A percentile compares a stretch with the other conserved stretches of the same genome.
Evolutionary conservation across 176 grass and related monocot species (phyloP).

Genomic region (Thinopyrum elongatum): DNA sequence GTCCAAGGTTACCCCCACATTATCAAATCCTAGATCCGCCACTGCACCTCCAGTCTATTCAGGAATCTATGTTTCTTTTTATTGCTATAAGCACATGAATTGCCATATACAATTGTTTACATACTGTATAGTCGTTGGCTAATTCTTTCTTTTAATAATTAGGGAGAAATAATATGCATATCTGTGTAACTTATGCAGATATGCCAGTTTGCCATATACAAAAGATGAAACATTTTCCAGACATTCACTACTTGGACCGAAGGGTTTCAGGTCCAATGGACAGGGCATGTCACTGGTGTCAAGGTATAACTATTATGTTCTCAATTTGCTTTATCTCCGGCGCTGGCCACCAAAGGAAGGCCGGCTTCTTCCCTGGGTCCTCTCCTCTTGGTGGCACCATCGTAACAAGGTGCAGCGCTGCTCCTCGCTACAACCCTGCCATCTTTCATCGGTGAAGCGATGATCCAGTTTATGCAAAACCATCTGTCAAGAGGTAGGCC

Average conservation of each 20-base stretch:
- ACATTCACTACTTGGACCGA: conserved; percentile 86
- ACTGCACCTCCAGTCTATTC: no score
- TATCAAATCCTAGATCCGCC: no score
- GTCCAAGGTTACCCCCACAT: no score
- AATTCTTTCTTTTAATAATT: conserved; percentile 11
- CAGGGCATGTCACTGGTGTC: conserved; percentile 55
- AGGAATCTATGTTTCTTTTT: neutral
- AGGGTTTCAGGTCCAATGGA: conserved; percentile 63
- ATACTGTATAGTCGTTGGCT: neutral
- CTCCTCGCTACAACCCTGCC: no score
- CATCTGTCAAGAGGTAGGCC: no score
- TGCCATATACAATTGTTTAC: neutral
- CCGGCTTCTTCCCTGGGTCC: no score
- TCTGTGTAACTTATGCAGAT: conserved; percentile 54
- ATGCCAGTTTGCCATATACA: conserved; percentile 55
- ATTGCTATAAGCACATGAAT: neutral
- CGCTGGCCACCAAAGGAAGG: no score
- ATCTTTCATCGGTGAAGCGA: no score
- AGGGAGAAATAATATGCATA: neutral
- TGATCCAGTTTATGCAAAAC: no score
- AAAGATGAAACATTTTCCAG: conserved; percentile 89
- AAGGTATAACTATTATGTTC: conserved; percentile 55
- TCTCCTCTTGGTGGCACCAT: no score
- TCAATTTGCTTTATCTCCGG: neutral
- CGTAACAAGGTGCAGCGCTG: no score